Base-by-base conservation (phyloP, 1,284 basidiomycete genomes). In the Grifola frondosa region DNA sequence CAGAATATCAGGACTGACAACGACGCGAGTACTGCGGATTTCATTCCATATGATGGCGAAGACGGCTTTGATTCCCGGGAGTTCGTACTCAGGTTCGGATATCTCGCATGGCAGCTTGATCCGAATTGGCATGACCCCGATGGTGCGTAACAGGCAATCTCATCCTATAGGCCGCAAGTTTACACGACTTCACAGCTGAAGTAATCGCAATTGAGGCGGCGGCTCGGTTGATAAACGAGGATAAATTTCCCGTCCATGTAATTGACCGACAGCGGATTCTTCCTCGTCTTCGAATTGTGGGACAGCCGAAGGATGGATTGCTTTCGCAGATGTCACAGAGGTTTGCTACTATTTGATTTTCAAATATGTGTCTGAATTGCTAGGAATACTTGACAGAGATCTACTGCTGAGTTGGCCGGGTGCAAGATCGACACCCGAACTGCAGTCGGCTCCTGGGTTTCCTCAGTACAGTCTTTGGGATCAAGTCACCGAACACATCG, bases 101-200 rank as follows among this genome's bases (percentile, higher is more conserved):
- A 16, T 0, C 62, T 69, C 31, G 53, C 42, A 3, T 75, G 73
- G 73, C 65, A 70, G 42, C 44, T 42, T 3, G 53, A 59, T n/a
- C n/a, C n/a, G n/a, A n/a, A n/a, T 5, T 63, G 63, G 39, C 42
- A 40, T 4, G 68, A 75, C 52, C 71, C 72, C 1, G 74, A 76
- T 46, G 48, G 74, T 76, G 42, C 53, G 68, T 61, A 6, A n/a
- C 30, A 11, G 3, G 11, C 2, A 8, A 2, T 29, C 35, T 3
- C 23, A 17, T 33, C 16, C 10, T 13, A 12, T 17, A 26, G 19
- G 16, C 17, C n/a, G 39, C 7, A 26, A 4, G 34, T 23, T 19
- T 10, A 35, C 9, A n/a, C 11, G n/a, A 20, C 6, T 16, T n/a
- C n/a, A 5, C 16, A 71, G 70, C 56, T 30, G 67, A 68, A 41